These are phyloP conservation scores for Fagus crenata DNA, from an alignment of 306 rosid species.

Conservation along the genomic window DNA sequence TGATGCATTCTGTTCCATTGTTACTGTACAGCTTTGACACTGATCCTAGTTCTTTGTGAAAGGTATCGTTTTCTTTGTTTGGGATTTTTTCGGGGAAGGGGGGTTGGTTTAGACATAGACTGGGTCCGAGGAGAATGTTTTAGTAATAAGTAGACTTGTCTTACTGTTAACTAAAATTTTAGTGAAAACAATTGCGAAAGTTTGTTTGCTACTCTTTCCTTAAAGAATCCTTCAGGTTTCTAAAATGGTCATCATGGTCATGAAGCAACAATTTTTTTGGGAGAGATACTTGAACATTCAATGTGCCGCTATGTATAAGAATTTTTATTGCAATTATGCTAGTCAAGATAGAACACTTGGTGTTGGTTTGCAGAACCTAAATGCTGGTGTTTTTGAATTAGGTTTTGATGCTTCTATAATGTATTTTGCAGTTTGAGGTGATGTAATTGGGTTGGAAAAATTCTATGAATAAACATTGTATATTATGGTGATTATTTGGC, in stretches of 20 bases:
- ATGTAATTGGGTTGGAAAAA: neutral
- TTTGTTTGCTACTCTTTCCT: neutral
- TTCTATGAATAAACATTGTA: no score
- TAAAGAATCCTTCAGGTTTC: neutral
- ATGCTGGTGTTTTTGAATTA: neutral
- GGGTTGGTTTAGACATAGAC: no score
- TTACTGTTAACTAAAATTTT: neutral
- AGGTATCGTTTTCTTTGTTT: neutral
- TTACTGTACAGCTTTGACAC: constrained; percentile 10
- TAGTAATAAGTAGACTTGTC: neutral
- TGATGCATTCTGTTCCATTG: neutral
- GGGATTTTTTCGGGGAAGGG: neutral
- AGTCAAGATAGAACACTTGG: neutral
- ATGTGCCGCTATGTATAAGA: neutral
- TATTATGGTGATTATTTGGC: no score
- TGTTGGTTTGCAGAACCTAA: neutral
- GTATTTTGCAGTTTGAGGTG: neutral
- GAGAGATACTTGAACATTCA: neutral
- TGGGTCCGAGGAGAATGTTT: neutral
- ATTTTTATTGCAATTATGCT: neutral
- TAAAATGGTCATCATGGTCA: neutral
- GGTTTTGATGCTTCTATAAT: neutral
- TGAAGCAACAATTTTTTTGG: no score
- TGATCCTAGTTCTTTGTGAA: constrained; percentile 9
- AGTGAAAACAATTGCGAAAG: neutral